Percentiles rank a stretch among this genome's conserved stretches.
Conservation (phyloP, 2,329 filamentous ascomycete genomes). For the Nakataea oryzae region DNA sequence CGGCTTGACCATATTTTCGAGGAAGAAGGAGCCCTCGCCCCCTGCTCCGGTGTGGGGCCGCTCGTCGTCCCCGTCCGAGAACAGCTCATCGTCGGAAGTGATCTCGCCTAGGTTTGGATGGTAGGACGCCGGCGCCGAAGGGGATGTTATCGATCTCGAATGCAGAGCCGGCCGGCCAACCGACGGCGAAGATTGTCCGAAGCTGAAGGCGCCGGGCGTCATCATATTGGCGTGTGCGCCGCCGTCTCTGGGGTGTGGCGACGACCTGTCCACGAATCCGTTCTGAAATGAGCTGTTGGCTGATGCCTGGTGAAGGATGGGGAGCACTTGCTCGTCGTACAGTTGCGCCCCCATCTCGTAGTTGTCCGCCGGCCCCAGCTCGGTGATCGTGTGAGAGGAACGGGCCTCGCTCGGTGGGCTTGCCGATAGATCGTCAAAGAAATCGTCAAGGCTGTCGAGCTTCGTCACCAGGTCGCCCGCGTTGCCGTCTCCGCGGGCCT, state of each 20-base stretch:
- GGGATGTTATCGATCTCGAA: conserved; percentile 75
- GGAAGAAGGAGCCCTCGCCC: conserved; percentile 37
- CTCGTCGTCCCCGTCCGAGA: conserved; percentile 68
- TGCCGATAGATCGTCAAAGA: conserved; percentile 60
- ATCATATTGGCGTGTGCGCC: conserved; percentile 40
- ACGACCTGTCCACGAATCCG: conserved; percentile 61
- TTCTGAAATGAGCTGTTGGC: conserved; percentile 78
- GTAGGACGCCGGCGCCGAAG: conserved; percentile 47
- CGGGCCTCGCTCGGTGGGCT: conserved; percentile 51
- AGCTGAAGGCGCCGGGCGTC: conserved; percentile 48
- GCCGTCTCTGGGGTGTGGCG: conserved; percentile 46
- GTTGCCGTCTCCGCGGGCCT: conserved; percentile 59
- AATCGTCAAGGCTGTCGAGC: conserved; percentile 69
- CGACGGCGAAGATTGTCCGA: conserved; percentile 17
- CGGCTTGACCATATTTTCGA: conserved; percentile 52
- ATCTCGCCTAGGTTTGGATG: conserved; percentile 49
- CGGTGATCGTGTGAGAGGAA: conserved; percentile 52
- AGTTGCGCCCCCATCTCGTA: conserved; percentile 67
- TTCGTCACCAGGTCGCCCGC: conserved; percentile 77
- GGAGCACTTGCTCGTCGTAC: conserved; percentile 87
- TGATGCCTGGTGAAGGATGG: conserved; percentile 78
- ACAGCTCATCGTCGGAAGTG: conserved; percentile 69
- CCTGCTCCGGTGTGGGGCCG: conserved; percentile 23
- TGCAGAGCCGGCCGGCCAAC: conserved; percentile 56
- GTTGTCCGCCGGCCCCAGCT: conserved; percentile 51